These are phyloP conservation scores for Solanum bukasovii DNA, from an alignment of 257 asterid species.

Conservation along the genomic window DNA sequence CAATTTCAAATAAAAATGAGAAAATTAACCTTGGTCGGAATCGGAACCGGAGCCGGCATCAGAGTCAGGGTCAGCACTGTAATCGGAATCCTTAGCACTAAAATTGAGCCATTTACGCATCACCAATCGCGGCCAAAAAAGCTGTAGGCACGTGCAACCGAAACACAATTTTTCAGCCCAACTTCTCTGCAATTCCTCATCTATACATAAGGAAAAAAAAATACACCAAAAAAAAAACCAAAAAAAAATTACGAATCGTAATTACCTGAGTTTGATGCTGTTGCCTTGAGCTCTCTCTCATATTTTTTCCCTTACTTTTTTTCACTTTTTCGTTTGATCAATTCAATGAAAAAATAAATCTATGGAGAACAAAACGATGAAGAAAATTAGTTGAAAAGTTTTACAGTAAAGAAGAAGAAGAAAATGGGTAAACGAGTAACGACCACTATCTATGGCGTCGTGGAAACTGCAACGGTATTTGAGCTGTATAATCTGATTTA, in stretches of 20 bases:
- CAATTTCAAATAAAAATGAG: background rate
- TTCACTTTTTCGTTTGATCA: background rate
- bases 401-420: background rate
- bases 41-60: constrained; percentile 33
- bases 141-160: constrained; percentile 79
- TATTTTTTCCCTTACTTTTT: background rate
- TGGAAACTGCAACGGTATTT: constrained; percentile 4
- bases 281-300: constrained; percentile 19
- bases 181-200: constrained; percentile 51
- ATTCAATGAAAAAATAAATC: background rate
- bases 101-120: constrained; percentile 77
- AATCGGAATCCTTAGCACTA: constrained; percentile 42
- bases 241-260: background rate
- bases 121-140: constrained; percentile 69
- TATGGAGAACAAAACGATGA: background rate
- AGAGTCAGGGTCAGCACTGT: constrained; percentile 62
- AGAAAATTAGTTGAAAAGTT: background rate
- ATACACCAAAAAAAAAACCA: background rate
- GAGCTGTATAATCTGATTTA: background rate
- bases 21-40: constrained; percentile 40
- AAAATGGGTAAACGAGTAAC: constrained; percentile 11
- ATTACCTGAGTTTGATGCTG: constrained; percentile 39
- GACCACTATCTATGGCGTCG: background rate
- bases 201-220: constrained; percentile 1
- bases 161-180: constrained; percentile 80